Percentiles rank a stretch among this genome's conserved stretches.
These are phyloP conservation scores for Podospora bellae-mahoneyi DNA, from an alignment of 495 filamentous ascomycete genomes.

Conservation along the genomic window DNA sequence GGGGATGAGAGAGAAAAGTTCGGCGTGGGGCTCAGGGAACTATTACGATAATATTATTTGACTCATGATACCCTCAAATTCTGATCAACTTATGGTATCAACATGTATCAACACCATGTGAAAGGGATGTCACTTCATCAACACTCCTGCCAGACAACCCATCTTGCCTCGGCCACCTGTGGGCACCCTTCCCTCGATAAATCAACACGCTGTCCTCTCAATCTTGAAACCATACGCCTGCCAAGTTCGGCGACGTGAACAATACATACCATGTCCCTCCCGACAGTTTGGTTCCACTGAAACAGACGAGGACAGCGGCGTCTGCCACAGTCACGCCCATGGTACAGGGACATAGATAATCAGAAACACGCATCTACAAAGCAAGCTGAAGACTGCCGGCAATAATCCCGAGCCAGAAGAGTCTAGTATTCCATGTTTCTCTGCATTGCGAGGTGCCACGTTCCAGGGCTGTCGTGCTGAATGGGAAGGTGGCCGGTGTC, in stretches of 20 bases:
- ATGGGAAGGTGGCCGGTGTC: neutral
- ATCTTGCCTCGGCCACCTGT: neutral
- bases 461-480: neutral
- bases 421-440: neutral
- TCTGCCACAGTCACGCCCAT: neutral
- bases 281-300: constrained; percentile 6
- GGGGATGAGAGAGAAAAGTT: neutral
- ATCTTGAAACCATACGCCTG: neutral
- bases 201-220: neutral
- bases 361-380: neutral
- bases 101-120: neutral
- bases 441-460: neutral
- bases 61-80: neutral
- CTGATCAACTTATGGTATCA: neutral
- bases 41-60: neutral
- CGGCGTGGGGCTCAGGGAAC: neutral
- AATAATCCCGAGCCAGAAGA: neutral
- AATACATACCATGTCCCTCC: neutral
- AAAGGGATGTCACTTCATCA: neutral
- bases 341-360: neutral
- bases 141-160: neutral
- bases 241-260: neutral
- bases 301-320: neutral
- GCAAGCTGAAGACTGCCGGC: neutral
- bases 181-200: neutral